Conservation (phyloP, 2,329 filamentous ascomycete species). For the Pseudonectria foliicola region DNA sequence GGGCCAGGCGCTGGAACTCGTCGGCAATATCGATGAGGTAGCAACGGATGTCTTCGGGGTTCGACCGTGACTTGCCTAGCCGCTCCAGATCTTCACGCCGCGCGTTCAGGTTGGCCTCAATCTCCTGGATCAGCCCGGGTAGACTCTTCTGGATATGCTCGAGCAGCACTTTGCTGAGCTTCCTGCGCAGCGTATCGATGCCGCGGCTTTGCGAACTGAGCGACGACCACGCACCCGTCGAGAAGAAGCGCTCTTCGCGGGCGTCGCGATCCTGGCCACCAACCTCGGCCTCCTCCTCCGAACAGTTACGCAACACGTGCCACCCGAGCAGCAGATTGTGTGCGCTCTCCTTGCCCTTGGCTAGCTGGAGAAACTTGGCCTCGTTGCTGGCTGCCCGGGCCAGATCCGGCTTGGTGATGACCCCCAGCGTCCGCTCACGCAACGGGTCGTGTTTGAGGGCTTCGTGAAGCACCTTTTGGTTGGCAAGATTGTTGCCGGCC, state of each 20-base stretch:
- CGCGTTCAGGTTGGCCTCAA: conserved; percentile 17
- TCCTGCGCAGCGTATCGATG: conserved; percentile 25
- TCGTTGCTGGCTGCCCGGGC: conserved; percentile 32
- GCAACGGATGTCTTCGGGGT: conserved; percentile 18
- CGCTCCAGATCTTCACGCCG: conserved; percentile 11
- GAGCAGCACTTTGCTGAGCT: conserved; percentile 27
- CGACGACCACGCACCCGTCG: conserved; percentile 18
- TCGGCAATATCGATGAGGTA: conserved; percentile 30
- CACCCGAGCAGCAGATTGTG: conserved; percentile 37
- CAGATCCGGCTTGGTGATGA: conserved; percentile 50
- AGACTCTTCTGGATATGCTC: conserved; percentile 21
- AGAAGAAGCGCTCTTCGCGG: conserved; percentile 27
- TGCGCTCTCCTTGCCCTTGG: conserved; percentile 23
- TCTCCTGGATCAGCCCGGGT: conserved; percentile 20
- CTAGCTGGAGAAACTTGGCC: conserved; percentile 27
- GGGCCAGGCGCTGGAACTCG: conserved; percentile 26
- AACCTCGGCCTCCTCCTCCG: conserved; percentile 24
- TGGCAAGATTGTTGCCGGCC: conserved; percentile 41
- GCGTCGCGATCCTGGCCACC: conserved; percentile 19
- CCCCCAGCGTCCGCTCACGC: conserved; percentile 43
- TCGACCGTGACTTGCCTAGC: conserved; percentile 16
- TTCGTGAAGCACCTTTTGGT: conserved; percentile 43
- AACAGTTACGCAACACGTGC: conserved; percentile 46
- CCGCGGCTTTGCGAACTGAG: conserved; percentile 25
- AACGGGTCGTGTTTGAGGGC: conserved; percentile 35